Evolutionary conservation across 352 stramenopile genomes (phyloP), one percentile per base, ranked within the genome.

Genomic region (Phytophthora pinifolia): DNA sequence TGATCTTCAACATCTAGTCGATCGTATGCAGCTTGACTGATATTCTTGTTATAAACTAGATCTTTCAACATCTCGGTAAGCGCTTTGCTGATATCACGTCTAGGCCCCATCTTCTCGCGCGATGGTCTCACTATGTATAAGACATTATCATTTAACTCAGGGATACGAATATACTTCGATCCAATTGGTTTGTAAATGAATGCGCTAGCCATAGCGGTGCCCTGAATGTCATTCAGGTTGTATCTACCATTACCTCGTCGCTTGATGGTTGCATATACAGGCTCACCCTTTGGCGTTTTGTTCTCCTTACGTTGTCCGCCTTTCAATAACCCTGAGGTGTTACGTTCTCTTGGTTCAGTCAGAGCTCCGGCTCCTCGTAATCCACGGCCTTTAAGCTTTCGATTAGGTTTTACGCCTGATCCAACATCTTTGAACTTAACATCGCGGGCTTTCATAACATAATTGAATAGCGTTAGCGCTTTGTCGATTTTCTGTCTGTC

Each of bases 191-290:
- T 43, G 37, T 43, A 43, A 5, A 43, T 43, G 12, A 29, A 30
- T 7, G 37, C 37, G 1, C 7, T n/a, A 7, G 37, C 4, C 17
- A 43, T 9, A 5, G 37, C 37, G 13, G 37, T 43, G 9, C 37
- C 37, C 17, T 43, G 36, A 43, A 43, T 43, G 13, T 43, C 36
- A 18, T 43, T 43, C n/a, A 43, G 37, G 17, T 43, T 43, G 13
- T 43, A 43, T 29, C 17, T 13, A 4, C 37, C 37, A 2, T 43
- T 43, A 9, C 37, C 37, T 12, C n/a, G 4, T 22, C 37, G 37
- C n/a, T 44, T 27, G 13, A 44, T 44, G 15, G 12, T 10, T 1
- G n/a, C 8, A 13, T 44, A 44, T 1, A 44, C 37, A 27, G 37
- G 0, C 13, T 25, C n/a, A 18, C 25, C 17, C 37, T 9, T 18